phyloP scores from a whole-genome alignment of 2,329 filamentous ascomycete genomes.

The Dactylellina parvicollis region DNA sequence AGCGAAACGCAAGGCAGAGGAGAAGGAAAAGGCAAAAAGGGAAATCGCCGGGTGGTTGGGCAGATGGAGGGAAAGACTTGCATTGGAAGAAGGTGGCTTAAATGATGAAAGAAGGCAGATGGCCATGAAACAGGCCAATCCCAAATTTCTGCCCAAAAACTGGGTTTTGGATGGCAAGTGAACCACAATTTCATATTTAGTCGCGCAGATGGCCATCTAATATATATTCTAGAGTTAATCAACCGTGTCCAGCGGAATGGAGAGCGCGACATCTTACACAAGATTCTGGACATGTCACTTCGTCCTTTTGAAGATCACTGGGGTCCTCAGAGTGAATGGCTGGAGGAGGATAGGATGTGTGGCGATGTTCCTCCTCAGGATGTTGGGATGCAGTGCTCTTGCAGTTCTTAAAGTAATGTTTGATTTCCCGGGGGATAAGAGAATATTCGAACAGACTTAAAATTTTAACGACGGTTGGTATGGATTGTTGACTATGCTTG shows the following conservation, averaged over 20 bases:
- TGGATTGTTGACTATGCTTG: no score
- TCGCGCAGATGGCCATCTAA: not conserved
- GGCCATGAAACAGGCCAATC: constrained; percentile 87
- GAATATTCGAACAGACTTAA: not conserved
- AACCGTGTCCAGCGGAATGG: constrained; percentile 83
- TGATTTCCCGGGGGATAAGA: not conserved
- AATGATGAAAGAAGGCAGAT: constrained; percentile 71
- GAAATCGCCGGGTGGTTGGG: constrained; percentile 81
- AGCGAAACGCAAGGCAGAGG: constrained; percentile 67
- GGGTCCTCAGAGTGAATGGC: constrained; percentile 68
- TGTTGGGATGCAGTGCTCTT: constrained; percentile 91
- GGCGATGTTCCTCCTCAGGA: constrained; percentile 82
- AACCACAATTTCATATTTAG: not conserved
- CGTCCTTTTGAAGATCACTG: constrained; percentile 85
- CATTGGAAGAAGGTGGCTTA: constrained; percentile 62
- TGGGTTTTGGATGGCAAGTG: constrained; percentile 79
- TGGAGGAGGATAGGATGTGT: constrained; percentile 83
- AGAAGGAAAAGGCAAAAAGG: constrained; percentile 70
- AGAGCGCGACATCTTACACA: constrained; percentile 79
- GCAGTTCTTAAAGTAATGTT: constrained; percentile 79
- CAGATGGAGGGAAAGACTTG: constrained; percentile 71
- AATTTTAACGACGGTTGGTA: no score
- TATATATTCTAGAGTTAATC: constrained; percentile 74
- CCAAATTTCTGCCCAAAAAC: constrained; percentile 87
- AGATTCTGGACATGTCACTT: constrained; percentile 82